phyloP scores from a whole-genome alignment of 345 rosid genomes.

The Crucihimalaya himalaica region DNA sequence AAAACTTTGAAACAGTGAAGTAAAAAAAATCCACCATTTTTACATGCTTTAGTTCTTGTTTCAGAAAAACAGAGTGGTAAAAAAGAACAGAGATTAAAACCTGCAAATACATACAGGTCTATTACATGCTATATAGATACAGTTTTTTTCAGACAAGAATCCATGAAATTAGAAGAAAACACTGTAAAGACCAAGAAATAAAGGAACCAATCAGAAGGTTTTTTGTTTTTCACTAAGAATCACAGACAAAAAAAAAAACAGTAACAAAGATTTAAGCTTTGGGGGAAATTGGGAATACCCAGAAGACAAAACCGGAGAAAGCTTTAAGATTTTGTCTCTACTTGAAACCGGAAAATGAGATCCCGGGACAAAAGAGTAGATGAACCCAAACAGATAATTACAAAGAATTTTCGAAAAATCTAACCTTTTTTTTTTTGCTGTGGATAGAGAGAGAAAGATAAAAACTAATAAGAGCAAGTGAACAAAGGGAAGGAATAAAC shows the following conservation, averaged over 20 bases:
- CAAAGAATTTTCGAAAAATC: conserved; percentile 20
- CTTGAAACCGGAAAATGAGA: conserved; percentile 45
- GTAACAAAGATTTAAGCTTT: conserved; percentile 26
- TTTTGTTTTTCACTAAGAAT: conserved; percentile 35
- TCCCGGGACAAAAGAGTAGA: conserved; percentile 31
- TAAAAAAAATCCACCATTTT: not conserved
- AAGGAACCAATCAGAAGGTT: conserved; percentile 22
- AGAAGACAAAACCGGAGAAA: conserved; percentile 59
- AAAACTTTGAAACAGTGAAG: conserved; percentile 25
- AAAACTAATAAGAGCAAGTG: conserved; percentile 48
- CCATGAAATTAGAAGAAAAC: conserved; percentile 29
- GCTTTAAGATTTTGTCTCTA: conserved; percentile 53
- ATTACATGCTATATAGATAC: no score
- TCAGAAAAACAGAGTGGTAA: conserved; percentile 19
- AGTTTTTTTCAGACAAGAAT: no score
- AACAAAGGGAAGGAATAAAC: conserved; percentile 90
- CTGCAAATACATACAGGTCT: not conserved
- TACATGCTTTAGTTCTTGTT: not conserved
- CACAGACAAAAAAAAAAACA: conserved; percentile 32
- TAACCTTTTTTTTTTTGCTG: not conserved
- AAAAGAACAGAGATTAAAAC: conserved; percentile 16
- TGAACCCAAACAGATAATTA: conserved; percentile 60
- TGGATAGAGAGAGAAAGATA: conserved; percentile 26
- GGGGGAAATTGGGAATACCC: conserved; percentile 45
- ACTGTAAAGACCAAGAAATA: conserved; percentile 33